Base-by-base conservation (phyloP, 1,139 yeast species). In the Schwanniomyces etchellsii region DNA sequence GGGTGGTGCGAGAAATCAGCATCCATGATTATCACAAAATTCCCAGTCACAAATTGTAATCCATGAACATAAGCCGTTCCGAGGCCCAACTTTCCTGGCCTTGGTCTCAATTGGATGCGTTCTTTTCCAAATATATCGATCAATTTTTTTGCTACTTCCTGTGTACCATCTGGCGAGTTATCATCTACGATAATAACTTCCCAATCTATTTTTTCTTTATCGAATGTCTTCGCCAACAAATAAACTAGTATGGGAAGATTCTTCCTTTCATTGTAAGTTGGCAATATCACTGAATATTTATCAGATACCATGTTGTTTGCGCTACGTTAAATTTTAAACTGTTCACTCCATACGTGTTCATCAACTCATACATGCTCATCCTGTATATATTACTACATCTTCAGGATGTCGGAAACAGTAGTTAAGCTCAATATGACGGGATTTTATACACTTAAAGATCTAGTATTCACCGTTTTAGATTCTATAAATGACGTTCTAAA, bases 1-100 rank as follows among this genome's bases (percentile, higher is more conserved):
- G 93, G 93, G 50, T 78, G 81, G 53, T 82, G 93, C 10, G 88
- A 79, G 59, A 82, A 82, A 54, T 82, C 93, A 11, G 93, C 93
- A 52, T 82, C 93, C 93, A 82, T 82, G 43, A 82, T 82, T 40
- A 82, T 75, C 30, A 82, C 88, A 53, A 69, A 82, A 57, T 82
- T 73, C 31, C 93, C 93, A 20, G 80, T 75, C 26, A 76, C 88
- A 43, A 49, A 79, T 49, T 82, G 73, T 44, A 82, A 70, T 1
- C 89, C 93, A 47, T 82, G 89, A 29, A 81, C 82, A 45, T 82
- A 82, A 11, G 93, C 93, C 24, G 93, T 82, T 26, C 88, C 91
- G 40, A 82, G 70, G 5, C 93, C 93, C 36, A 82, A 70, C 57
- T 82, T 82, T 29, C 91, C 91, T 3, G 84, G 78, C 48, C 93